Evolutionary conservation across 129 eudicot genomes (phyloP).

Genomic region (Flaveria trinervia): DNA sequence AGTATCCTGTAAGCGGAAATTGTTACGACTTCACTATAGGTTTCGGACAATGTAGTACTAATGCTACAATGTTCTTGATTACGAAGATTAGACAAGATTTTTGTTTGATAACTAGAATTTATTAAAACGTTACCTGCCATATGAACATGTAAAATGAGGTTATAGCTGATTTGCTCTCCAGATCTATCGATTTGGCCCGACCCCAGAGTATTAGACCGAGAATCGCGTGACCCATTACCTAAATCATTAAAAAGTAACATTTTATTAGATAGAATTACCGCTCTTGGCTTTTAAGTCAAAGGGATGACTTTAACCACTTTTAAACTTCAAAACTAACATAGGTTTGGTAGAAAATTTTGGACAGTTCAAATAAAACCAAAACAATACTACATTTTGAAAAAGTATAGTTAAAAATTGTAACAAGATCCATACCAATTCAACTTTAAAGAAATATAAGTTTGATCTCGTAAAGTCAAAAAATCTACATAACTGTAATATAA

Average conservation of each 20-base stretch:
- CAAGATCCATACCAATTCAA: background rate
- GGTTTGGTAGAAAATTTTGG: background rate
- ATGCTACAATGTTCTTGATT: background rate
- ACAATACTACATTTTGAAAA: background rate
- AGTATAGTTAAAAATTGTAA: background rate
- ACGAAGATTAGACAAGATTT: slow-evolving; percentile 4
- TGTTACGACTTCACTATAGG: background rate
- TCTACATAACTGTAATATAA: background rate
- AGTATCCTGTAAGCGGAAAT: background rate
- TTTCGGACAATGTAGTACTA: background rate
- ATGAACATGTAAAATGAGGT: slow-evolving; percentile 98
- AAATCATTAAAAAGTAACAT: slow-evolving; percentile 4
- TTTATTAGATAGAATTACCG: background rate
- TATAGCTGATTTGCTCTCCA: slow-evolving; percentile 76
- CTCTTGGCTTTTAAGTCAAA: background rate
- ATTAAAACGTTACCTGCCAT: slow-evolving; percentile 73
- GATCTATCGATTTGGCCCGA: slow-evolving; percentile 79
- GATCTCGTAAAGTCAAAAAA: slow-evolving; percentile 14
- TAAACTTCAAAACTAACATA: background rate
- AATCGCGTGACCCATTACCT: slow-evolving; percentile 74
- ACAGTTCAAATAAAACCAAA: background rate
- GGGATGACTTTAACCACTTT: background rate
- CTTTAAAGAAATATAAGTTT: background rate
- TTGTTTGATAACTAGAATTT: background rate
- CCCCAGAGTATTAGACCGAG: slow-evolving; percentile 76